Percentiles rank a stretch among this genome's conserved stretches.
phyloP scores from a whole-genome alignment of 768 basidiomycete species.

The Phlebiopsis flavidoalba region DNA sequence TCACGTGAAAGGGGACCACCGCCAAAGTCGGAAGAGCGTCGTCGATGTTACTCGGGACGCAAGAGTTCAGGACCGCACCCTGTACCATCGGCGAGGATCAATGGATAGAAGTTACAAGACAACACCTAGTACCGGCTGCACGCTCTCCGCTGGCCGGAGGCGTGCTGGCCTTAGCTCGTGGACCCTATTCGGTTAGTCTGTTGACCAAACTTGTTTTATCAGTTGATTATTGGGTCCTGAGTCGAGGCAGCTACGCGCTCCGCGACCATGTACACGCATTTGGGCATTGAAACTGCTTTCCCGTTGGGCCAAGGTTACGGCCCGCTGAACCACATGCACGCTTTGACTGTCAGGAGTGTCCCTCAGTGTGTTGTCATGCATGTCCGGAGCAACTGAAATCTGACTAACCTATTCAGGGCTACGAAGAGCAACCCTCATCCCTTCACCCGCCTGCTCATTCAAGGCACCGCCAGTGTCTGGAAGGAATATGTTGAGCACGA shows the following conservation, averaged over 20 bases:
- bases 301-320: slow-evolving; percentile 73
- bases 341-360: slow-evolving; percentile 41
- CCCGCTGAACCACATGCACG: slow-evolving; percentile 83
- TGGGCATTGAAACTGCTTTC: slow-evolving; percentile 65
- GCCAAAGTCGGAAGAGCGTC: slow-evolving; percentile 34
- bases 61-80: slow-evolving; percentile 30
- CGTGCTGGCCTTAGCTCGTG: slow-evolving; percentile 57
- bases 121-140: slow-evolving; percentile 94
- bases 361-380: slow-evolving; percentile 43
- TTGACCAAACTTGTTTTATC: not conserved
- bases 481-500: slow-evolving; percentile 76
- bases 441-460: slow-evolving; percentile 60
- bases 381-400: not conserved
- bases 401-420: slow-evolving; percentile 35
- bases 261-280: slow-evolving; percentile 70
- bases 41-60: slow-evolving; percentile 58
- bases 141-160: slow-evolving; percentile 81
- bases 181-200: slow-evolving; percentile 37
- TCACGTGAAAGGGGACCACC: slow-evolving; percentile 16
- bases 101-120: slow-evolving; percentile 59
- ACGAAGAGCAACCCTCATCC: slow-evolving; percentile 62
- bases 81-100: slow-evolving; percentile 65
- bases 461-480: slow-evolving; percentile 53
- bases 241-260: slow-evolving; percentile 52
- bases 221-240: slow-evolving; percentile 17